phyloP scores from a whole-genome alignment of 1,139 yeast species.

The Suhomyces maxii region DNA sequence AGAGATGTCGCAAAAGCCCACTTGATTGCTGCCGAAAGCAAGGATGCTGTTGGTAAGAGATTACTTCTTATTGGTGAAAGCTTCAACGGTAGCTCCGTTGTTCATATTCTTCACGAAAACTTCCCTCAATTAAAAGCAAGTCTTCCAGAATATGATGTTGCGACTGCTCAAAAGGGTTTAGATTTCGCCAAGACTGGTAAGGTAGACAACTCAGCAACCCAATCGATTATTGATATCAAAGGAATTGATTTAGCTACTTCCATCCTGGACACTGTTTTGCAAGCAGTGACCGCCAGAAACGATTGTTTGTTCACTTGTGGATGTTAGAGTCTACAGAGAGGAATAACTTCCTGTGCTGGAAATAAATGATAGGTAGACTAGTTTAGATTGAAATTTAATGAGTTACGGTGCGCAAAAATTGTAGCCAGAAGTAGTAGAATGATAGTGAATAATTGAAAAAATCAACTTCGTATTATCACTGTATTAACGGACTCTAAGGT shows the following conservation, averaged over 20 bases:
- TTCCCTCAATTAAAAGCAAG: conserved; percentile 11
- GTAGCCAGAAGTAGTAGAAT: too few species aligned
- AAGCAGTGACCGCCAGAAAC: not conserved
- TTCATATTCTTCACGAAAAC: conserved; percentile 13
- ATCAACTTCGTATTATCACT: too few species aligned
- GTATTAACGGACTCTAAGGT: too few species aligned
- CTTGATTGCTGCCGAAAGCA: conserved; percentile 22
- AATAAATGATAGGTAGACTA: too few species aligned
- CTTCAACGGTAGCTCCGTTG: conserved; percentile 10
- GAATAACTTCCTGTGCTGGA: too few species aligned
- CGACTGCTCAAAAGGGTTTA: not conserved
- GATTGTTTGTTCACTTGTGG: too few species aligned
- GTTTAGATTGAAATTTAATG: too few species aligned
- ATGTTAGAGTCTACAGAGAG: too few species aligned
- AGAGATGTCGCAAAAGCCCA: conserved; percentile 30
- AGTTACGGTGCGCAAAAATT: too few species aligned
- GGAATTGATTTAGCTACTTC: not conserved
- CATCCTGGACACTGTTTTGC: not conserved
- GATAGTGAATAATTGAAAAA: too few species aligned
- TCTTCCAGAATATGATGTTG: conserved; percentile 14
- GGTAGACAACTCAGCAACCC: not conserved
- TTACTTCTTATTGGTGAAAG: not conserved
- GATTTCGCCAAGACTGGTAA: not conserved
- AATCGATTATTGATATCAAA: not conserved
- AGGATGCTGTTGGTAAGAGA: not conserved